Base-by-base conservation (phyloP, 176 grass and related monocot genomes). In the Aegilops longissima region DNA sequence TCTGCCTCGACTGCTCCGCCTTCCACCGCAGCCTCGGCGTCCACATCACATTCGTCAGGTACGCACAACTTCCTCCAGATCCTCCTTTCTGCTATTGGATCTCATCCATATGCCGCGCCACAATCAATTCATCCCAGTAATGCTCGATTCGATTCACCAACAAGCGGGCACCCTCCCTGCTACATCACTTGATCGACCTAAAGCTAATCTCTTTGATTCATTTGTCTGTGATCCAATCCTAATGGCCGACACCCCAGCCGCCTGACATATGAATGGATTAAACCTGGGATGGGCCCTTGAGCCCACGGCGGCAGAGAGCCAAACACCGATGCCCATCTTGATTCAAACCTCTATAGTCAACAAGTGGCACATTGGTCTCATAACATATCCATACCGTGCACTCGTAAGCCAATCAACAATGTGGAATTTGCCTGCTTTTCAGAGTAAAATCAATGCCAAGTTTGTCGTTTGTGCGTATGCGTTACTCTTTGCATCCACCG, bases 1-100 rank as follows among this genome's bases (percentile, higher is more conserved):
- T 96, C 87, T 96, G 94, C 89, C 90, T 96, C 67, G 94, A 96
- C 88, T 96, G 94, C 89, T 96, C 94, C 69, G 94, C 94, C 78
- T 85, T 91, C 73, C 94, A 96, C 84, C 94, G 94, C 29, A 91
- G 91, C 91, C 91, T 96, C 71, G 94, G 94, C 7, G 94, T 96
- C 0, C 94, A 96, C 88, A 71, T 96, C 76, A 96, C 89, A 21
- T 96, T 96, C 81, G 89, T 96, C 81, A 96, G 94, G 94, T 93
- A 84, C 16, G 2, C 0, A 10, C 9, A 4, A n/a, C 40, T 44
- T 11, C 1, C 1, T 45, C 6, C 40, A 65, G 30, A 82, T 49
- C 71, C 12, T 8, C 1, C 73, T 30, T 70, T 1, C 67, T 5
- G 8, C 34, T 70, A 17, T 9, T 12, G 16, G 58, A 80, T 80